Evolutionary conservation across 192 early-diverging fungal species (phyloP).

Genomic region (Linnemannia hyalina): DNA sequence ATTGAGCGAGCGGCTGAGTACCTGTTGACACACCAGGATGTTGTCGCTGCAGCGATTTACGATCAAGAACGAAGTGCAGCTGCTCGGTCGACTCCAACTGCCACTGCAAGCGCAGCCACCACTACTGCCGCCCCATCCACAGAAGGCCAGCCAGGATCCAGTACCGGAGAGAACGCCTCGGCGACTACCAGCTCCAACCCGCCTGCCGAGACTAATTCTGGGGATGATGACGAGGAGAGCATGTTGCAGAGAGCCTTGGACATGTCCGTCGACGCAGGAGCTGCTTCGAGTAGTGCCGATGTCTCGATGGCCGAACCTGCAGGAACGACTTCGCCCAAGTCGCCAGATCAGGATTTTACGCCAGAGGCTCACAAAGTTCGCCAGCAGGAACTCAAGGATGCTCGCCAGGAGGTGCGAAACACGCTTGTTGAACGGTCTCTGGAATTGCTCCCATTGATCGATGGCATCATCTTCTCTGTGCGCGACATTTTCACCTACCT

Average conservation of each 20-base stretch:
- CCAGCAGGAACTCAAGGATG: slow-evolving; percentile 45
- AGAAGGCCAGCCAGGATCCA: background rate
- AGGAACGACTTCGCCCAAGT: slow-evolving; percentile 45
- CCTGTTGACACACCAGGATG: slow-evolving; percentile 78
- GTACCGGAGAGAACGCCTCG: background rate
- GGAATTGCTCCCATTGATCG: slow-evolving; percentile 63
- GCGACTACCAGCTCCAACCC: background rate
- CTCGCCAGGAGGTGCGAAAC: slow-evolving; percentile 59
- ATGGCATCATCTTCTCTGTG: slow-evolving; percentile 75
- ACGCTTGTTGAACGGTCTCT: slow-evolving; percentile 44
- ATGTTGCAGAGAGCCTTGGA: slow-evolving; percentile 39
- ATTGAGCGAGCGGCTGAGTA: slow-evolving; percentile 90
- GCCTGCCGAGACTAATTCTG: slow-evolving; percentile 10
- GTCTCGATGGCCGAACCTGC: slow-evolving; percentile 32
- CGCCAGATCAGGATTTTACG: background rate
- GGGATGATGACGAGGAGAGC: slow-evolving; percentile 20
- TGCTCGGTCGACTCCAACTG: slow-evolving; percentile 49
- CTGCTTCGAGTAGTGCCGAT: slow-evolving; percentile 19
- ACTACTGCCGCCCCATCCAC: background rate
- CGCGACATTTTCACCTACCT: slow-evolving; percentile 72
- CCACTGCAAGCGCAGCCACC: slow-evolving; percentile 10
- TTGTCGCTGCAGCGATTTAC: slow-evolving; percentile 55
- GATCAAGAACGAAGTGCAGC: slow-evolving; percentile 47
- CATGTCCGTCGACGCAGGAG: slow-evolving; percentile 27
- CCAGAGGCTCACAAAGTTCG: slow-evolving; percentile 14